Base-by-base conservation (phyloP, 2,329 filamentous ascomycete genomes). In the Cytospora piceae region DNA sequence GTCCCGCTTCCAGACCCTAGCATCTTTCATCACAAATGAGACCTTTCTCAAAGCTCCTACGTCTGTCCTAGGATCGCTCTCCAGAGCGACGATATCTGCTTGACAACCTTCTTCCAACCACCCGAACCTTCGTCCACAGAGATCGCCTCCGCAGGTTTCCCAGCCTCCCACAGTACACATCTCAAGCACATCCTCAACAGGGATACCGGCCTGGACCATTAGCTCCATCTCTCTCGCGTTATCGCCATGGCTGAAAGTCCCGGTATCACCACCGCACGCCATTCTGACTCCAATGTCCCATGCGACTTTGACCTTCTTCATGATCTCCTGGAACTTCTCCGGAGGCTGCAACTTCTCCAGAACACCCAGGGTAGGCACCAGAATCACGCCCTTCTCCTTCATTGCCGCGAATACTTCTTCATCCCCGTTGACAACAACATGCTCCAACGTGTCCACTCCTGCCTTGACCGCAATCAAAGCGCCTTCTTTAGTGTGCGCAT, bases 11-110 rank as follows among this genome's bases (percentile, higher is more conserved):
- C 80, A 83, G 20, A 83, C 72, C 58, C 69, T 76, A 2, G 75
- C 82, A 70, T 85, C 81, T 69, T 84, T 85, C 81, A 85, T 83
- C 14, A 84, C 82, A 71, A 83, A 83, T 54, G 71, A 73, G 0
- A 83, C 78, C 58, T 74, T 77, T 63, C 81, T 77, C 29, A 84
- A 68, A 5, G 77, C 77, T 14, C 70, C 62, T 1, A 73, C 32
- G 60, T 82, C 78, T n/a, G 73, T 66, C 37, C 74, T 71, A 6
- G 79, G 76, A 69, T 83, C 78, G 1, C 74, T 74, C 1, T 77
- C 72, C 20, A 84, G 63, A 3, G 79, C 81, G 57, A 83, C 74
- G 37, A 85, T 76, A 72, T 84, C 82, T 0, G 81, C 82, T 8
- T 77, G 74, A 34, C 72, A 76, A 0, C 80, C 82, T 53, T 78